Conservation (phyloP, 1,139 yeast species). For the Zhuliangozyma parablackwelliae region DNA sequence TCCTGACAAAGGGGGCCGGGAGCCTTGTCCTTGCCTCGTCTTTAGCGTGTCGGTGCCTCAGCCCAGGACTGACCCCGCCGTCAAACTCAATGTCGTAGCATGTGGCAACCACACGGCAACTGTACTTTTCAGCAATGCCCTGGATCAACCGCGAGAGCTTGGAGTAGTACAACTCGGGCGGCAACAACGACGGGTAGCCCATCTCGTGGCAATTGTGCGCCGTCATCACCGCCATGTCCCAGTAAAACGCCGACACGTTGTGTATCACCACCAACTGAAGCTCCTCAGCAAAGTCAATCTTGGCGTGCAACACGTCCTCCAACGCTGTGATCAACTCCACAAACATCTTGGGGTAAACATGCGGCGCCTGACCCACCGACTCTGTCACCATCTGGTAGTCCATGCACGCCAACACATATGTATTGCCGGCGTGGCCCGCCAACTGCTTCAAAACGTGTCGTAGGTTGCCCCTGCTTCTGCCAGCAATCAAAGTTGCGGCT, state of each 20-base stretch:
- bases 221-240: constrained; percentile 21
- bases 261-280: constrained; percentile 4
- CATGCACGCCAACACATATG: constrained; percentile 5
- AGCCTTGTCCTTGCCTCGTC: constrained; percentile 7
- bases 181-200: constrained; percentile 9
- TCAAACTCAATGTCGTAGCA: constrained; percentile 32
- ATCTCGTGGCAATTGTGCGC: constrained; percentile 9
- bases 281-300: not conserved
- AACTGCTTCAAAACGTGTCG: constrained; percentile 1
- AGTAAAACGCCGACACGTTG: constrained; percentile 27
- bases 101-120: constrained; percentile 29
- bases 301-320: constrained; percentile 3
- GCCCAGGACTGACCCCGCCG: constrained; percentile 16
- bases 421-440: not conserved
- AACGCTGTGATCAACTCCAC: constrained; percentile 3
- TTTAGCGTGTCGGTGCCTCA: not conserved
- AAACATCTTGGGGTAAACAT: not conserved
- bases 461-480: constrained; percentile 2
- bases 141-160: constrained; percentile 9
- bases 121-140: constrained; percentile 15
- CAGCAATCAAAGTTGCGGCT: constrained; percentile 3
- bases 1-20: constrained; percentile 13
- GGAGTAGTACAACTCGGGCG: constrained; percentile 10
- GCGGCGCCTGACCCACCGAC: not conserved
- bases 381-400: constrained; percentile 1